A percentile compares a stretch with the other conserved stretches of the same genome.
These are phyloP conservation scores for Elaeagnus macrophylla DNA, from an alignment of 306 rosid genomes.

Conservation along the genomic window DNA sequence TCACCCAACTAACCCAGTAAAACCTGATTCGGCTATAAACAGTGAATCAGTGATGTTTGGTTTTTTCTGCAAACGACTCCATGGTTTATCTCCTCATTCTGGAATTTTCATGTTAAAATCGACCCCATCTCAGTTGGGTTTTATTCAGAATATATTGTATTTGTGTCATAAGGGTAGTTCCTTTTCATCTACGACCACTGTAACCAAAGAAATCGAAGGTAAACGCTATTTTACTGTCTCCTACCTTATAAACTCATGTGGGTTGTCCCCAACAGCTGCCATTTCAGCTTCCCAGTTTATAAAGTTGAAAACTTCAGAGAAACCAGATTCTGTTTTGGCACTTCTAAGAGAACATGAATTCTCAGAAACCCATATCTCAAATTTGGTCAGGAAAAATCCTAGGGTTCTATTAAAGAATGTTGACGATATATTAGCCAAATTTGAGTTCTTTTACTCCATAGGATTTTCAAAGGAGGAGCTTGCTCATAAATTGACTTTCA, in stretches of 20 bases:
- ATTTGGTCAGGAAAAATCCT: not conserved
- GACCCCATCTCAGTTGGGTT: too few relatives aligned
- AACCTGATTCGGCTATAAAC: too few relatives aligned
- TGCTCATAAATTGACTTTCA: not conserved
- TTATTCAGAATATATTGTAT: too few relatives aligned
- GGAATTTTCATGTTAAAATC: too few relatives aligned
- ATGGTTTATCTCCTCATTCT: too few relatives aligned
- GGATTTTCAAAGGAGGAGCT: conserved; percentile 7
- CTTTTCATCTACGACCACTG: not conserved
- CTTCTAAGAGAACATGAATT: conserved; percentile 5
- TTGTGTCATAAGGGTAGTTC: not conserved
- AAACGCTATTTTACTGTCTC: conserved; percentile 1
- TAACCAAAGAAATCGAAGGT: not conserved
- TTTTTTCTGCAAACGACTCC: not conserved
- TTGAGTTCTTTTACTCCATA: conserved; percentile 11
- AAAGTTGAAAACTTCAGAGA: not conserved
- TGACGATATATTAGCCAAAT: conserved; percentile 8
- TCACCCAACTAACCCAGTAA: too few relatives aligned
- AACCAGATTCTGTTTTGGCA: conserved; percentile 1
- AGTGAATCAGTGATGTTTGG: not conserved
- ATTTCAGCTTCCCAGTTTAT: not conserved
- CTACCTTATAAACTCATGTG: conserved; percentile 12
- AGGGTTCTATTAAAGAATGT: not conserved
- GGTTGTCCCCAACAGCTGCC: conserved; percentile 5
- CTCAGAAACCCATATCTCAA: conserved; percentile 1